Percentiles rank a stretch among this genome's conserved stretches.
These are phyloP conservation scores for Panaeolus papilionaceus DNA, from an alignment of 768 basidiomycete species.

Conservation along the genomic window DNA sequence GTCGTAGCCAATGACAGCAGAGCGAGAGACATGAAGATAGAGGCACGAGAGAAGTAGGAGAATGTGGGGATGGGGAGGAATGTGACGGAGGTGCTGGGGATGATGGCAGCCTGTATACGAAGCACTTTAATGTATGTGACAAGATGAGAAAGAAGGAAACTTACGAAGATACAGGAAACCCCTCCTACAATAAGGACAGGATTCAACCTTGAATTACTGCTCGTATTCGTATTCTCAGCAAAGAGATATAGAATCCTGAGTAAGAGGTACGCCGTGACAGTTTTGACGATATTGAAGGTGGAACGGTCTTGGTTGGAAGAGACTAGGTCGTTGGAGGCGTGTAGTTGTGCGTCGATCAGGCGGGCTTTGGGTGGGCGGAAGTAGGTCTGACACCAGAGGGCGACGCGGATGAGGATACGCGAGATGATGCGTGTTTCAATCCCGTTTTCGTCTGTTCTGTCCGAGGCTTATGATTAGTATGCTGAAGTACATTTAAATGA, in stretches of 20 bases:
- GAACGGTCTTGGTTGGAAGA: conserved; percentile 40
- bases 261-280: conserved; percentile 59
- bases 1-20: conserved; percentile 73
- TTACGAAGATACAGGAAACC: conserved; percentile 49
- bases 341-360: conserved; percentile 50
- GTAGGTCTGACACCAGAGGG: no score
- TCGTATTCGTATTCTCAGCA: conserved; percentile 38
- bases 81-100: conserved; percentile 82
- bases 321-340: conserved; percentile 26
- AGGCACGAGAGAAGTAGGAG: conserved; percentile 65
- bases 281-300: conserved; percentile 55
- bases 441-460: conserved; percentile 42
- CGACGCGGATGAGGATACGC: no score
- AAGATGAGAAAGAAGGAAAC: no score
- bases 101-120: conserved; percentile 68
- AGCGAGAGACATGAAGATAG: conserved; percentile 71
- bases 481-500: not conserved
- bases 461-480: conserved; percentile 18
- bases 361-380: conserved; percentile 75
- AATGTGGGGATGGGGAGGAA: conserved; percentile 79
- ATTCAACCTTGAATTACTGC: conserved; percentile 36
- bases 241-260: conserved; percentile 85
- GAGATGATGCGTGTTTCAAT: conserved; percentile 67
- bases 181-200: conserved; percentile 71
- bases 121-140: no score